Base-by-base conservation (phyloP, 2,329 filamentous ascomycete species). In the Fusarium brevicatenulatum region DNA sequence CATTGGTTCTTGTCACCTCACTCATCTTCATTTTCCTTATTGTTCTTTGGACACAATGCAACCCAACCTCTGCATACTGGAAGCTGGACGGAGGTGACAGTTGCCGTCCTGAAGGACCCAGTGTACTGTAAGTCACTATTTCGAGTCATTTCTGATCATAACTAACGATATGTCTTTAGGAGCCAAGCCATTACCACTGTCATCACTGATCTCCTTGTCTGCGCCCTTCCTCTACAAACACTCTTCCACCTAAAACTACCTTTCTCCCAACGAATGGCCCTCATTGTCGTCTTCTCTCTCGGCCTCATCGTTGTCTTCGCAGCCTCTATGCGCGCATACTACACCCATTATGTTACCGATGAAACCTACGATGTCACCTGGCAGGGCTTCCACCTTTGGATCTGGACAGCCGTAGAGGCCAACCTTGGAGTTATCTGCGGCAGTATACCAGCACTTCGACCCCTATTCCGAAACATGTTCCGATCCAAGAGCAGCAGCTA, bases 401-500 rank as follows among this genome's bases (percentile, higher is more conserved):
- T 83, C 36, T 84, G 83, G 82, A 83, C 82, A 2, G 81, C 83
- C 5, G 79, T 84, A 28, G 83, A 84, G 65, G 82, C 81, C 4
- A 83, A 84, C 53, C 68, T 84, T 25, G 82, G 81, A n/a, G 79
- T 84, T 32, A 82, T 83, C 34, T 84, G 82, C 53, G 82, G 82
- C 21, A 84, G 81, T 46, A 78, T 82, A 2, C 82, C 82, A 2
- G 80, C 80, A 25, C 76, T 84, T 43, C 73, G 78, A 3, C 77
- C 76, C 1, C 68, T 80, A 5, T 77, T 79, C 42, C 72, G 69
- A 42, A 62, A 46, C 54, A 76, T 77, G 13, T 77, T 77, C 54
- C 66, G 74, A 32, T 77, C 76, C 21, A 76, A 76, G 53, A 63
- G 49, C 53, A 77, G 74, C 63, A 72, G 73, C 34, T 77, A 76